phyloP scores from a whole-genome alignment of 768 basidiomycete species.

The Lactarius tabidus region DNA sequence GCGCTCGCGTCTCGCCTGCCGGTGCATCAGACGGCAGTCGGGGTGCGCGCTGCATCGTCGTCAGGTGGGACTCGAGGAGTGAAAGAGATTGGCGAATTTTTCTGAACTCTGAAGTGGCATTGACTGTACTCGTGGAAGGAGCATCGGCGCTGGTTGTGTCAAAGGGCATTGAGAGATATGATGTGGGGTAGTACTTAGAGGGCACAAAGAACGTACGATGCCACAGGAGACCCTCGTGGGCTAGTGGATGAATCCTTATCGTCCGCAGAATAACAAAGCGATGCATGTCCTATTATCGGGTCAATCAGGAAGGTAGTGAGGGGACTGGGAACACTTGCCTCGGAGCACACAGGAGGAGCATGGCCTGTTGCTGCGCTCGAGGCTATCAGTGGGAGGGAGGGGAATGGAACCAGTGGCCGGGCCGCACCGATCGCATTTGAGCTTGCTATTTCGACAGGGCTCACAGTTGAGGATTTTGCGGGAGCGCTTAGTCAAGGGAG shows the following conservation, averaged over 20 bases:
- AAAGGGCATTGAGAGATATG: not conserved
- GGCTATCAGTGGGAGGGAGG: not conserved
- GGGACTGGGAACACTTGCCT: not conserved
- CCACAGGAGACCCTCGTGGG: conserved; percentile 16
- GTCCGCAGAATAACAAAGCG: conserved; percentile 23
- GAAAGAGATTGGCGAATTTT: conserved; percentile 26
- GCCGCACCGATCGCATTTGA: conserved; percentile 26
- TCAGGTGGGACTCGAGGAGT: conserved; percentile 24
- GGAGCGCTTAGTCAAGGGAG: conserved; percentile 23
- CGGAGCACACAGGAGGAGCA: conserved; percentile 27
- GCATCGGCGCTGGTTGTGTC: not conserved
- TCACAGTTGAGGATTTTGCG: conserved; percentile 26
- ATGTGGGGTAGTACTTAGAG: too few species aligned
- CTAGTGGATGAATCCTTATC: conserved; percentile 23
- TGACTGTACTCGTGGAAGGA: conserved; percentile 15
- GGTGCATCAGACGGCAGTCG: not conserved
- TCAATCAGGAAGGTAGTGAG: not conserved
- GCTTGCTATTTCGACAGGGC: conserved; percentile 27
- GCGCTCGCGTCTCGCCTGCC: not conserved
- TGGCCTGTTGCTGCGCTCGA: conserved; percentile 19
- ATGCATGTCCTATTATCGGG: conserved; percentile 21
- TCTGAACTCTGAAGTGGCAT: conserved; percentile 23
- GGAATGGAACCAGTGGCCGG: not conserved
- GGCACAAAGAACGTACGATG: conserved; percentile 10
- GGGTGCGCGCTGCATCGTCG: conserved; percentile 6